Evolutionary conservation across 345 rosid species (phyloP).

Genomic region (Microthlaspi erraticum): DNA sequence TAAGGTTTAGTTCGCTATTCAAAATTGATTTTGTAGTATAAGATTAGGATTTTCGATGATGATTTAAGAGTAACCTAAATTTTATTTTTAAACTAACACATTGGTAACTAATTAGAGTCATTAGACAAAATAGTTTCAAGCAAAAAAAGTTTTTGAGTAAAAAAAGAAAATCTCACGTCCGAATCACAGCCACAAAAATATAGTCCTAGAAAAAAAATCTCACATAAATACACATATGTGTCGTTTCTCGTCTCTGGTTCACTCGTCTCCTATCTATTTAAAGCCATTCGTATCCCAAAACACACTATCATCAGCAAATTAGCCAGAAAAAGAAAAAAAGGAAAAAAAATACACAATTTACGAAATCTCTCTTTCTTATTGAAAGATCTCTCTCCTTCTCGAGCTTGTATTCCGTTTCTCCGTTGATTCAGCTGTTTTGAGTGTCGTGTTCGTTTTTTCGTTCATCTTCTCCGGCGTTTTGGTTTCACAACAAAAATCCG

Average conservation of each 20-base stretch:
- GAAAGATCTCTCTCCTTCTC: conserved; percentile 9
- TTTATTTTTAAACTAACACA: too few species aligned
- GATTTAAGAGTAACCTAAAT: too few species aligned
- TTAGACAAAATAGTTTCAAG: background rate
- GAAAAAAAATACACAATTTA: background rate
- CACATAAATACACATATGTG: background rate
- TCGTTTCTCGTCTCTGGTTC: conserved; percentile 35
- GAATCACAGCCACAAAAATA: conserved; percentile 3
- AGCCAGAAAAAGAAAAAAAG: background rate
- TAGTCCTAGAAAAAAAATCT: background rate
- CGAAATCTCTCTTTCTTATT: background rate
- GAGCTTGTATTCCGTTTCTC: background rate
- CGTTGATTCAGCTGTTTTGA: conserved; percentile 36
- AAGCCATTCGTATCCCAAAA: conserved; percentile 21
- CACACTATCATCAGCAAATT: conserved; percentile 20
- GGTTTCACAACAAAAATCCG: conserved; percentile 37
- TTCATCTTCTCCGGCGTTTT: conserved; percentile 24
- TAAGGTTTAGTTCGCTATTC: too few species aligned
- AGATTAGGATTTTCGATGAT: too few species aligned
- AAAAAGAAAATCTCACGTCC: conserved; percentile 21
- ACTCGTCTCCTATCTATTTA: conserved; percentile 56
- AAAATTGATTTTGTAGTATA: too few species aligned
- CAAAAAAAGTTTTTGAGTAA: background rate
- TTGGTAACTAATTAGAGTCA: too few species aligned
- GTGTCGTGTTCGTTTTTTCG: conserved; percentile 18